Percentiles rank a stretch among this genome's conserved stretches.
Evolutionary conservation across 1,284 basidiomycete genomes (phyloP).

Genomic region (Leucoagaricus sp.): DNA sequence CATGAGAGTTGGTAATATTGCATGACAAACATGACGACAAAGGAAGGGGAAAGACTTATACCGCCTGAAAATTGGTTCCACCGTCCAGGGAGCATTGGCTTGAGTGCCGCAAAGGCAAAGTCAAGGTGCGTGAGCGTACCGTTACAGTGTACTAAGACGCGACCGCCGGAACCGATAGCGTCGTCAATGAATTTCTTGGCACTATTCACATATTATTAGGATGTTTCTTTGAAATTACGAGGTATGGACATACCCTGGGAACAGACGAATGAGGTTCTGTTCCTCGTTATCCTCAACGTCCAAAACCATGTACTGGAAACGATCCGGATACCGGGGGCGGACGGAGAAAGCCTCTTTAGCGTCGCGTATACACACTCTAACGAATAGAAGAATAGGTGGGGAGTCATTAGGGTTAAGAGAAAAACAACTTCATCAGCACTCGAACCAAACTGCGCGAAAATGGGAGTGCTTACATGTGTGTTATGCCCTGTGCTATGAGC

Average conservation of each 20-base stretch:
- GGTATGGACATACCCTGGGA: constrained; percentile 59
- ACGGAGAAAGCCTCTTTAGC: constrained; percentile 87
- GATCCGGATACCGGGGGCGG: constrained; percentile 79
- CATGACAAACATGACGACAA: constrained; percentile 94
- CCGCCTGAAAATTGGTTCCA: constrained; percentile 57
- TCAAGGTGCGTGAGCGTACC: constrained; percentile 48
- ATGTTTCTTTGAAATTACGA: constrained; percentile 3
- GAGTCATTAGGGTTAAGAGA: constrained; percentile 5
- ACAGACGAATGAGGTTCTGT: constrained; percentile 85
- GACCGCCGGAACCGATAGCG: constrained; percentile 67
- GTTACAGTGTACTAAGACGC: constrained; percentile 89
- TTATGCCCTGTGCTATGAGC: constrained; percentile 68
- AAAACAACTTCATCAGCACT: neutral
- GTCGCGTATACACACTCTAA: constrained; percentile 87
- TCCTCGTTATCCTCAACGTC: constrained; percentile 91
- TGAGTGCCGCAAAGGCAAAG: neutral
- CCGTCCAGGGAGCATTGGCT: neutral
- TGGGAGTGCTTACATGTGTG: constrained; percentile 70
- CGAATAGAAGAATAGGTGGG: neutral
- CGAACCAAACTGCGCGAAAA: constrained; percentile 12
- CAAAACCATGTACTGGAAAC: constrained; percentile 79
- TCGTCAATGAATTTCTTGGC: constrained; percentile 81
- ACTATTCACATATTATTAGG: constrained; percentile 35
- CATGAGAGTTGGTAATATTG: constrained; percentile 76
- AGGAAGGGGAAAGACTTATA: constrained; percentile 84